A percentile compares a stretch with the other conserved stretches of the same genome.
Evolutionary conservation across 169 alveolate species (phyloP).

Genomic region (Sarcocystis neurona): DNA sequence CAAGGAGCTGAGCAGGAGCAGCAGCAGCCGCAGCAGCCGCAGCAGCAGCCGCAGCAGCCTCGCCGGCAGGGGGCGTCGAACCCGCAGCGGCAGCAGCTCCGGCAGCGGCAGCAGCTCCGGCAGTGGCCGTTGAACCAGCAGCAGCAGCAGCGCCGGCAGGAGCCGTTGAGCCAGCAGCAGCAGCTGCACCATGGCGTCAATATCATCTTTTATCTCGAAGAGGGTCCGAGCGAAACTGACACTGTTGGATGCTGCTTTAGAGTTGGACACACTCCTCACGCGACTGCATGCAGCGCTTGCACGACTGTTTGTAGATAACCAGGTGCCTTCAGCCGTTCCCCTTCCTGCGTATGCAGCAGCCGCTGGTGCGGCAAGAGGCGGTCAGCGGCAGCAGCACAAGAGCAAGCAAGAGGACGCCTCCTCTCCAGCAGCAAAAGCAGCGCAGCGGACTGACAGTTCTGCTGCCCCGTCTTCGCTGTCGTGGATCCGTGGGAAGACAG

Average conservation of each 20-base stretch:
- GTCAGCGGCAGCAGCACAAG: background rate
- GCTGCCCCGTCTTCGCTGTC: too few relatives aligned
- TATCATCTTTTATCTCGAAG: background rate
- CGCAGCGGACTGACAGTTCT: too few relatives aligned
- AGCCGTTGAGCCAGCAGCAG: too few relatives aligned
- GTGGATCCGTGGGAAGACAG: too few relatives aligned
- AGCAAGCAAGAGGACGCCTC: background rate
- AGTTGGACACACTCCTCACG: slow-evolving; percentile 16
- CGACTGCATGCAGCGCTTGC: background rate
- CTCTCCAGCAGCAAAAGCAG: background rate
- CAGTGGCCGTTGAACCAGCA: too few relatives aligned
- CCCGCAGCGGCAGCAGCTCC: too few relatives aligned
- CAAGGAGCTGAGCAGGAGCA: too few relatives aligned
- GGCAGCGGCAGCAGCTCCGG: too few relatives aligned
- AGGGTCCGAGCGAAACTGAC: background rate
- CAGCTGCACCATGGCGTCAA: slow-evolving; percentile 8
- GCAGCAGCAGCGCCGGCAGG: too few relatives aligned
- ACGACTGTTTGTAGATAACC: background rate
- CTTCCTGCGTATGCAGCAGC: background rate
- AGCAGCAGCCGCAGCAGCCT: too few relatives aligned
- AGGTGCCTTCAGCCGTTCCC: background rate
- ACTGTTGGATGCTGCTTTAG: slow-evolving; percentile 7
- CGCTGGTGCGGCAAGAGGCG: background rate
- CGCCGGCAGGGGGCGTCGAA: too few relatives aligned
- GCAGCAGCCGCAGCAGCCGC: too few relatives aligned